phyloP scores from a whole-genome alignment of 495 filamentous ascomycete species.

The Penicillium mononematosum region DNA sequence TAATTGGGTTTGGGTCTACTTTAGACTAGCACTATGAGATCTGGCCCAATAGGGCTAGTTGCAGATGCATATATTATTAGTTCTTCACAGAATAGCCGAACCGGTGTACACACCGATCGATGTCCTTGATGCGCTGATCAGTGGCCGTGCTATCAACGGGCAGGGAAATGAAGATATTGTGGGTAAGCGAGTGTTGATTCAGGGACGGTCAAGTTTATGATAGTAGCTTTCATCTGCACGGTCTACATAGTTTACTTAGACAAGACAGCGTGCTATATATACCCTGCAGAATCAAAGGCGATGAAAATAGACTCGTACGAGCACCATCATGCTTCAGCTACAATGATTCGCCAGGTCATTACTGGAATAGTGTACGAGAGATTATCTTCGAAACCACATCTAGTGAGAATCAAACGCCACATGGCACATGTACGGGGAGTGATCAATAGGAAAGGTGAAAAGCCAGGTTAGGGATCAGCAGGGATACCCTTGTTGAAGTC shows the following conservation, averaged over 20 bases:
- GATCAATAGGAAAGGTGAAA: slow-evolving; percentile 14
- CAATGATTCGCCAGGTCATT: slow-evolving; percentile 2
- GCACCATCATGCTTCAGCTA: neutral
- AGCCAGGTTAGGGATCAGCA: slow-evolving; percentile 28
- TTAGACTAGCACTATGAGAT: neutral
- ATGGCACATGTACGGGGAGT: slow-evolving; percentile 26
- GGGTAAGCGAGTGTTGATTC: neutral
- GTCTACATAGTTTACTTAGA: neutral
- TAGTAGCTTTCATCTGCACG: neutral
- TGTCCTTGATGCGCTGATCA: neutral
- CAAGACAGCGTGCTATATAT: neutral
- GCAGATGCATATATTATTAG: neutral
- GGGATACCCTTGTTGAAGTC: slow-evolving; percentile 30
- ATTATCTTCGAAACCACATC: slow-evolving; percentile 27
- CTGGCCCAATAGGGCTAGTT: too few species aligned
- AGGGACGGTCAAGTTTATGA: neutral
- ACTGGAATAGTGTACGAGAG: slow-evolving; percentile 8
- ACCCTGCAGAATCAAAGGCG: neutral
- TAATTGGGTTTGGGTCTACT: neutral
- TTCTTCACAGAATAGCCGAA: neutral
- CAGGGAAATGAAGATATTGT: neutral
- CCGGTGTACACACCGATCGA: neutral
- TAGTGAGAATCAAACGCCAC: slow-evolving; percentile 28
- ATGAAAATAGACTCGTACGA: neutral
- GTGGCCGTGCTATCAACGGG: neutral